phyloP scores from a whole-genome alignment of 306 rosid species.

The Biancaea sappan region DNA sequence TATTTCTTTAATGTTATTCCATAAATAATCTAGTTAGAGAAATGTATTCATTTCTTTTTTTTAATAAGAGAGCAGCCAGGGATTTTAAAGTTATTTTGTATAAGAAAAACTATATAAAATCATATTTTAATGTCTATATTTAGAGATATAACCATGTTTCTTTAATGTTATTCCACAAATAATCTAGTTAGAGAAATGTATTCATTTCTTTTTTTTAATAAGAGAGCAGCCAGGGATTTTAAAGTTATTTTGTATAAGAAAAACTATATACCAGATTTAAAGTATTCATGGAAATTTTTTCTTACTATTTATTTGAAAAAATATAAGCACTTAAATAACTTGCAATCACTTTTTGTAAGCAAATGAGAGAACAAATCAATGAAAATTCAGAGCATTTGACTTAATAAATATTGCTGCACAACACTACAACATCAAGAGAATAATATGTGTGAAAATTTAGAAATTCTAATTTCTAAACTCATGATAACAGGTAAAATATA shows the following conservation, averaged over 20 bases:
- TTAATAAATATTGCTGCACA: not conserved
- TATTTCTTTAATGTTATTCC: slow-evolving; percentile 5
- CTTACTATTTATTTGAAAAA: not conserved
- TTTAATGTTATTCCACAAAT: slow-evolving; percentile 2
- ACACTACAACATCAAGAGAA: not conserved
- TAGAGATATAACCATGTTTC: not conserved
- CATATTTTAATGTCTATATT: slow-evolving; percentile 1
- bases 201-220: not conserved
- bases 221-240: slow-evolving; percentile 5
- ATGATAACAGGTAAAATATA: slow-evolving; percentile 14
- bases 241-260: not conserved
- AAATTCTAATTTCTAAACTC: not conserved
- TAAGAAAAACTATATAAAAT: not conserved
- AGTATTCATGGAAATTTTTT: not conserved
- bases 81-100: not conserved
- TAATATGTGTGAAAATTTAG: not conserved
- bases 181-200: slow-evolving; percentile 17
- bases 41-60: not conserved
- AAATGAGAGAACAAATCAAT: not conserved
- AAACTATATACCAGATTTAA: not conserved
- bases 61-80: not conserved
- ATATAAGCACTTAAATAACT: slow-evolving; percentile 12
- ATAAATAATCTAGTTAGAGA: slow-evolving; percentile 10
- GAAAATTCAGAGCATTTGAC: not conserved
- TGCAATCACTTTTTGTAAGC: not conserved